Evolutionary conservation across 1,139 yeast species (phyloP), one percentile per base, ranked within the genome.

Genomic region (Candida tunisiensis): DNA sequence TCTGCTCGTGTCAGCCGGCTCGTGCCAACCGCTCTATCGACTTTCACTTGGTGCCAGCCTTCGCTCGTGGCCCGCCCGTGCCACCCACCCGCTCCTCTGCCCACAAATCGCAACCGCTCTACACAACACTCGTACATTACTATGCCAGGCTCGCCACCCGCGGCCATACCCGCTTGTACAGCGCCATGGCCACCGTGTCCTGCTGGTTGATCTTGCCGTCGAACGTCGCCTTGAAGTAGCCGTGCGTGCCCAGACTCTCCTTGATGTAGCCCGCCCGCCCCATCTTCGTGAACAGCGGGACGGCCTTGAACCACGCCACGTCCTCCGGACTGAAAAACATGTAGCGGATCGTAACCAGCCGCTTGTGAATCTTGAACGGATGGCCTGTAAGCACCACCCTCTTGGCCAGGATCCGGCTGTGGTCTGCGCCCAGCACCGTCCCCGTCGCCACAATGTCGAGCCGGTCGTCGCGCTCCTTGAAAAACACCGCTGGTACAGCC

Each of bases 231-330:
- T 91, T 91, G 65, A 77, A 85, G 57, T 88, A 82, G 37, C 99
- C 99, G 52, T 91, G 98, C 3, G 98, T 91, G 56, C 99, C 99
- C 56, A 91, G 65, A 49, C 85, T 69, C 50, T 88, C 96, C 53
- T 82, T 85, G 50, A 91, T 82, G 50, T 75, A 78, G 31, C 99
- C 99, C 22, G 83, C 64, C 50, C 95, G 71, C 28, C 98, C 98
- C 41, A 74, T 65, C 49, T 80, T 82, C 25, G 96, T 85, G 52
- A 82, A 88, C 37, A 91, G 59, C 22, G 96, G 96, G 39, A 91
- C 75, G 4, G 91, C 77, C 57, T 80, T 80, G 64, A 78, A 91
- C 72, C 79, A 80, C 38, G 68, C 68, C 40, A 91, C 78, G 49
- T 91, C 99, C 25, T 78, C 83, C 8, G 82, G 59, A 45, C 75